Evolutionary conservation across 345 rosid species (phyloP).

Genomic region (Hirschfeldia incana): DNA sequence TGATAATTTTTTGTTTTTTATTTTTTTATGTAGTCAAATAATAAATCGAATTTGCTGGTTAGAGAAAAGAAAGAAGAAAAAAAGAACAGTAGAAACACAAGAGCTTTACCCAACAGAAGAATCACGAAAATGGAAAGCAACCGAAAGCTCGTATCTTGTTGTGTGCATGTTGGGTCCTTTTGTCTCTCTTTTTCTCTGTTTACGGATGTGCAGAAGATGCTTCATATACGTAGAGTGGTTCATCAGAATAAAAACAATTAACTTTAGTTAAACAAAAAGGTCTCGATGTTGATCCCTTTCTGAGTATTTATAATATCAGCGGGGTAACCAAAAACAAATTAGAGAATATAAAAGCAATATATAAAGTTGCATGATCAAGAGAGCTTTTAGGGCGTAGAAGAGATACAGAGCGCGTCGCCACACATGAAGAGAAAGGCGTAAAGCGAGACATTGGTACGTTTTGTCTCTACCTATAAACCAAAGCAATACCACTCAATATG

Average conservation of each 20-base stretch:
- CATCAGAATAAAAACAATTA: conserved; percentile 34
- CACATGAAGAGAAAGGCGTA: conserved; percentile 30
- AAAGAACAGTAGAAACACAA: neutral
- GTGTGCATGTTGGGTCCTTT: conserved; percentile 42
- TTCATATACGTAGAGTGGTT: conserved; percentile 33
- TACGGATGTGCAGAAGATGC: conserved; percentile 36
- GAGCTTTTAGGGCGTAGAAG: conserved; percentile 35
- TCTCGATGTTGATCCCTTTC: conserved; percentile 41
- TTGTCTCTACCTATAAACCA: conserved; percentile 36
- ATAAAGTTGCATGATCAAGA: conserved; percentile 33
- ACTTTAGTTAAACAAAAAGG: conserved; percentile 31
- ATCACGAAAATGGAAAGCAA: conserved; percentile 42
- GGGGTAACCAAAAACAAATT: neutral
- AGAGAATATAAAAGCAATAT: neutral
- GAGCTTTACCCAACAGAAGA: conserved; percentile 26
- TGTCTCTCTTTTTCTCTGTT: conserved; percentile 37
- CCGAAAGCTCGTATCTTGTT: conserved; percentile 39
- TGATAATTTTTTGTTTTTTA: neutral
- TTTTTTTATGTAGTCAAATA: neutral
- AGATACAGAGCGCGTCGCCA: conserved; percentile 32
- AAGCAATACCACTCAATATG: conserved; percentile 30
- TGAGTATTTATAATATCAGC: conserved; percentile 7
- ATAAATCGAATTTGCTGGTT: neutral
- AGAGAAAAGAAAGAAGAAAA: neutral
- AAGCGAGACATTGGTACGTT: conserved; percentile 34